Conservation (phyloP, 202 grass and related monocot genomes). For the Digitaria exilis region DNA sequence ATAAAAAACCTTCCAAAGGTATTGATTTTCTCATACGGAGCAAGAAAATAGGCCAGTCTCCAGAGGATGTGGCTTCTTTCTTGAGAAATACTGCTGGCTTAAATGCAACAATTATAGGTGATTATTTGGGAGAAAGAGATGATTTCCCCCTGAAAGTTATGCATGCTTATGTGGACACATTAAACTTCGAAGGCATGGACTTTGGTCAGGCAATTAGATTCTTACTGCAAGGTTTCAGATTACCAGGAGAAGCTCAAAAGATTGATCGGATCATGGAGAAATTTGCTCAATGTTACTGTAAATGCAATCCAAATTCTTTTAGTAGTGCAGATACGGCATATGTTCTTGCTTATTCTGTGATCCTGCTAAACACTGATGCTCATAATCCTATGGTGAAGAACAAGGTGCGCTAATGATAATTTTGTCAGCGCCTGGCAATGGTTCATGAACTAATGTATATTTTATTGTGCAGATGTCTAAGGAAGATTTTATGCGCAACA, state of each 20-base stretch:
- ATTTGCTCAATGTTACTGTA: constrained; percentile 95
- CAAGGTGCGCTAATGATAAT: constrained; percentile 59
- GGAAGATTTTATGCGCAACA: constrained; percentile 92
- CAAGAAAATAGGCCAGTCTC: constrained; percentile 81
- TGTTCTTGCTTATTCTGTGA: constrained; percentile 98
- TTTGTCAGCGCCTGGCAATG: constrained; percentile 12
- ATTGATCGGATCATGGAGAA: constrained; percentile 99
- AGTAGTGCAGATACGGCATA: constrained; percentile 98
- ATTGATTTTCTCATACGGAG: constrained; percentile 91
- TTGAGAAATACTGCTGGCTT: constrained; percentile 80
- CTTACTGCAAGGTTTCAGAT: constrained; percentile 90
- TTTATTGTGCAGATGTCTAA: constrained; percentile 88
- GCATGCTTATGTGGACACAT: constrained; percentile 96
- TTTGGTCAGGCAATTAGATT: constrained; percentile 93
- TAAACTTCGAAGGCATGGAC: constrained; percentile 85
- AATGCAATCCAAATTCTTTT: constrained; percentile 90
- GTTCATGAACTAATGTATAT: constrained; percentile 21
- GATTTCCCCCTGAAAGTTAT: constrained; percentile 95
- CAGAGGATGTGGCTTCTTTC: constrained; percentile 85
- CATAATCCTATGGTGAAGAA: constrained; percentile 98
- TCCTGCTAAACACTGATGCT: constrained; percentile 95
- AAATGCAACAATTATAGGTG: constrained; percentile 89
- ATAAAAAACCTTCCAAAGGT: constrained; percentile 96
- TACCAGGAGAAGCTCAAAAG: constrained; percentile 99
- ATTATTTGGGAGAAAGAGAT: constrained; percentile 96